phyloP scores from a whole-genome alignment of 176 grass and related monocot species.

The Oryza glumipatula region DNA sequence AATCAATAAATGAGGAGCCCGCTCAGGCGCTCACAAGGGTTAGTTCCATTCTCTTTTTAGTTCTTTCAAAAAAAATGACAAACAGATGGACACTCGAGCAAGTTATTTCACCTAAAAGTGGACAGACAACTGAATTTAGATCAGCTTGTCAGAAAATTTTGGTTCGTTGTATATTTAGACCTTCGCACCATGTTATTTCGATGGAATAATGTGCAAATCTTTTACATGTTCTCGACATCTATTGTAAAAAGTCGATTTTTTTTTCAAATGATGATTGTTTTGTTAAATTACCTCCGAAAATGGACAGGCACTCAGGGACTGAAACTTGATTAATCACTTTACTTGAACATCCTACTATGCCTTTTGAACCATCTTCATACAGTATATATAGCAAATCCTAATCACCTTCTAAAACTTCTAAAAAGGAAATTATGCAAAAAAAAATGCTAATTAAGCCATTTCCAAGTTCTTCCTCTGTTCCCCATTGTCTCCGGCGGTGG shows the following conservation, averaged over 20 bases:
- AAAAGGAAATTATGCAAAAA: background rate
- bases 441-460: constrained; percentile 35
- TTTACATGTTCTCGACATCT: too few relatives aligned
- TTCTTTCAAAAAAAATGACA: too few relatives aligned
- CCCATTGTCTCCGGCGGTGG: constrained; percentile 11
- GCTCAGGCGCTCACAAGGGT: too few relatives aligned
- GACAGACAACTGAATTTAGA: background rate
- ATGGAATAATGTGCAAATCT: too few relatives aligned
- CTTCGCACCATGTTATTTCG: too few relatives aligned
- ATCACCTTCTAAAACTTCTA: background rate
- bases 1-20: too few relatives aligned
- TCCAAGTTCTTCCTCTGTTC: constrained; percentile 43
- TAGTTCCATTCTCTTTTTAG: too few relatives aligned
- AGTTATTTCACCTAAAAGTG: background rate
- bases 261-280: too few relatives aligned
- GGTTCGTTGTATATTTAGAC: too few relatives aligned
- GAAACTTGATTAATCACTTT: background rate
- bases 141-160: background rate
- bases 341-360: background rate
- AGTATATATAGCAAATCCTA: background rate
- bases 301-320: background rate
- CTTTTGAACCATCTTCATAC: background rate
- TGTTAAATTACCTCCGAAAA: background rate
- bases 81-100: too few relatives aligned
- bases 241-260: too few relatives aligned